Conservation (phyloP, 1,284 basidiomycete species). For the Moesziomyces sp. region DNA sequence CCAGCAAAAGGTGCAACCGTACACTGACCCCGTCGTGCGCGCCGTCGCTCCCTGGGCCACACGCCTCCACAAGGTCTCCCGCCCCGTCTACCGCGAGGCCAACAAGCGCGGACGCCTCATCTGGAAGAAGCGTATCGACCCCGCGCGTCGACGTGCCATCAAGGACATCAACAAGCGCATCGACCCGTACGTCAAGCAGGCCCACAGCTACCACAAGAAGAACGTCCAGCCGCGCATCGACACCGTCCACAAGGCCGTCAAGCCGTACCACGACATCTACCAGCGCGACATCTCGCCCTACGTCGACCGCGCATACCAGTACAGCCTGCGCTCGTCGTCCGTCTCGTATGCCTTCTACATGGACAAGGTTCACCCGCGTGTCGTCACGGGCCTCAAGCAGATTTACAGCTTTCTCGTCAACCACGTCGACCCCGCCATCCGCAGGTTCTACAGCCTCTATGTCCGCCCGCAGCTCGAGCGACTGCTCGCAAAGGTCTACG, state of each 20-base stretch:
- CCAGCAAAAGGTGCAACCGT: constrained; percentile 53
- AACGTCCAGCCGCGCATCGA: constrained; percentile 61
- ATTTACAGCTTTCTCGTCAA: constrained; percentile 54
- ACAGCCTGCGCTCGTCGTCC: constrained; percentile 42
- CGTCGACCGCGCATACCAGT: constrained; percentile 45
- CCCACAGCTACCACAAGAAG: constrained; percentile 55
- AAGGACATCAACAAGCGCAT: constrained; percentile 51
- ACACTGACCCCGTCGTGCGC: constrained; percentile 53
- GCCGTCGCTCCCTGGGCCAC: constrained; percentile 45
- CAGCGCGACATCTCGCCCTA: constrained; percentile 65
- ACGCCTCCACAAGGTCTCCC: constrained; percentile 38
- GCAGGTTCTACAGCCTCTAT: constrained; percentile 55
- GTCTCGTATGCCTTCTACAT: constrained; percentile 55
- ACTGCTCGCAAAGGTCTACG: constrained; percentile 50
- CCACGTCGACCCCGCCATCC: constrained; percentile 53
- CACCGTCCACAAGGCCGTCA: constrained; percentile 45
- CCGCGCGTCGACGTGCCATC: constrained; percentile 46
- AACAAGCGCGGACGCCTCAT: constrained; percentile 45
- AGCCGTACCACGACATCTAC: constrained; percentile 64
- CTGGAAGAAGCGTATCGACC: constrained; percentile 60
- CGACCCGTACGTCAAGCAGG: constrained; percentile 55
- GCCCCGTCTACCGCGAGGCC: constrained; percentile 48
- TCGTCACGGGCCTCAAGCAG: constrained; percentile 44
- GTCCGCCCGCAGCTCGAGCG: constrained; percentile 58
- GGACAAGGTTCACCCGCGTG: constrained; percentile 57